Percentiles rank a stretch among this genome's conserved stretches.
These are phyloP conservation scores for Helicocarpus griseus DNA, from an alignment of 2,329 filamentous ascomycete genomes.

Conservation along the genomic window DNA sequence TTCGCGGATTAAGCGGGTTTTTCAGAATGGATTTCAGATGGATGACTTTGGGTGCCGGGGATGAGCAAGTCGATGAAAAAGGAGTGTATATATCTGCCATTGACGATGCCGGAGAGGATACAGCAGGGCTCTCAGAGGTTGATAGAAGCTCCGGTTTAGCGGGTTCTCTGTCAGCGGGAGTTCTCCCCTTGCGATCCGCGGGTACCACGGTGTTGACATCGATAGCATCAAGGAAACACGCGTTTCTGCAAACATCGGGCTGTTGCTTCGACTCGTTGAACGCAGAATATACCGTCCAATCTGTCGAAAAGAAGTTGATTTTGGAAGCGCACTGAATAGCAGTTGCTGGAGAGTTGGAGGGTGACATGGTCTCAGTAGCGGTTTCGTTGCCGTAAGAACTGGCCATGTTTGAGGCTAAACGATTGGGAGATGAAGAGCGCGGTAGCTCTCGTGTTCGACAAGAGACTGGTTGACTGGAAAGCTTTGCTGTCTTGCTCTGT, in stretches of 20 bases:
- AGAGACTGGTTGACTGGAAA: background rate
- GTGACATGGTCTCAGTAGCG: background rate
- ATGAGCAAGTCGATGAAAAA: constrained; percentile 1
- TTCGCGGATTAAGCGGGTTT: background rate
- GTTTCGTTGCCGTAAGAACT: background rate
- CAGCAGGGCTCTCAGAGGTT: background rate
- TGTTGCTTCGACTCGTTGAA: background rate
- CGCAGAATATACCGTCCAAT: background rate
- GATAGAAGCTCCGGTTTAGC: background rate
- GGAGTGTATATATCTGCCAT: background rate
- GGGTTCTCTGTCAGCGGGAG: background rate
- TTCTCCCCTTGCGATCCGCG: background rate
- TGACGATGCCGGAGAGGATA: background rate
- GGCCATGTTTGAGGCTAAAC: background rate
- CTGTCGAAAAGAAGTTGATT: background rate
- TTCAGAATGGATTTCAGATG: constrained; percentile 4
- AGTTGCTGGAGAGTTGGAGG: background rate
- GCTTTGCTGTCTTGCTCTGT: background rate
- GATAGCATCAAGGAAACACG: background rate
- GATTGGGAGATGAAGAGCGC: background rate
- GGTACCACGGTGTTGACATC: background rate
- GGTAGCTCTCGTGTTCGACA: background rate
- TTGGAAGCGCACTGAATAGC: background rate
- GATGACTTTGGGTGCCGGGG: background rate
- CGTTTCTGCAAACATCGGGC: background rate